Base-by-base conservation (phyloP, 2,329 filamentous ascomycete genomes). In the Sporothrix humicola region DNA sequence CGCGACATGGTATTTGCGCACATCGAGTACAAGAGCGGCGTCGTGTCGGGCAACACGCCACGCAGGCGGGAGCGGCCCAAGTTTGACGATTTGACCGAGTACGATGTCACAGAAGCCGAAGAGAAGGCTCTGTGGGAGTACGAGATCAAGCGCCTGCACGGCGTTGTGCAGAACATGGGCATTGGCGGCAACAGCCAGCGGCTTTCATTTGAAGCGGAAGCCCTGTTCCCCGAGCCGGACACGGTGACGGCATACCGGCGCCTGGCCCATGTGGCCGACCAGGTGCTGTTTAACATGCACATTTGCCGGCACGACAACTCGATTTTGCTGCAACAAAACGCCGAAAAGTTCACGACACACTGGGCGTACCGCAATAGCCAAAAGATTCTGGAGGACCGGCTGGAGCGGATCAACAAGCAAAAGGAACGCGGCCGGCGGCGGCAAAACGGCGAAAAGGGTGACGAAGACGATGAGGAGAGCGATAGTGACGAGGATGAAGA, bases 251-350 rank as follows among this genome's bases (percentile, higher is more conserved):
- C 71, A 1, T 66, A 72, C 58, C 61, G 50, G 26, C 68, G 48
- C 2, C 50, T 72, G 17, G 44, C 61, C 3, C 50, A 72, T 20
- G 46, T 72, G 42, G 59, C 61, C 17, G 71, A 72, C 46, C 71
- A 72, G 46, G 59, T 72, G 23, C 59, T 72, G 71, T 66, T 72
- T 59, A 72, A 65, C 59, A 56, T 66, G 46, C 59, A 65, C 59
- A 66, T 72, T 20, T 72, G 71, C 37, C 71, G 71, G 20, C 71
- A 72, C 59, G 71, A 72, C 71, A 72, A 72, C 8, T 48, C 44
- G 4, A 56, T 65, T 10, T 15, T 72, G 17, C 46, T 65, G 15
- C 58, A 72, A 17, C 59, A 72, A 12, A 31, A 72, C 12, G 31
- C 58, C 13, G 59, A 44, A 31, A 50, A 37, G 3, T 31, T 56